A percentile compares a stretch with the other conserved stretches of the same genome.
Conservation (phyloP, 129 eudicot species). For the Apium graveolens region DNA sequence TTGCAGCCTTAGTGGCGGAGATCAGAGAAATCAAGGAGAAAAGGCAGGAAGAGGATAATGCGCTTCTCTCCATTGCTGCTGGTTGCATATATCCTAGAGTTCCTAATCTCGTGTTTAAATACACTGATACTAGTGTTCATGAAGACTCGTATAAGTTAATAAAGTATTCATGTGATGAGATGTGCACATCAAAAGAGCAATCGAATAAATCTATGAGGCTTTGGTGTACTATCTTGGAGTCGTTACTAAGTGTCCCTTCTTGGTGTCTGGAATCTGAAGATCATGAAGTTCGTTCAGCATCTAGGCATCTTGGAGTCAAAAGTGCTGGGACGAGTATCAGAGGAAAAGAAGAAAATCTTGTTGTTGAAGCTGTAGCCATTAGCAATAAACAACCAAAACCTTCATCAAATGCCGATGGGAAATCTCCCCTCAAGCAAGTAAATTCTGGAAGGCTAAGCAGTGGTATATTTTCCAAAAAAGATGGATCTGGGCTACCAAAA, state of each 20-base stretch:
- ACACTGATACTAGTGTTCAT: constrained; percentile 57
- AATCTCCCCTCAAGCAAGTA: constrained; percentile 27
- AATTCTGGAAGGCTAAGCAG: constrained; percentile 40
- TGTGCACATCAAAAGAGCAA: constrained; percentile 78
- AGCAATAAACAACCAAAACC: constrained; percentile 45
- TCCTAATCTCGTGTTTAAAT: constrained; percentile 58
- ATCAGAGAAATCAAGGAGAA: constrained; percentile 82
- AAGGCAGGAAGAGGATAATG: constrained; percentile 65
- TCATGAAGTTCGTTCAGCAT: constrained; percentile 34
- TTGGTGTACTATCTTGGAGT: constrained; percentile 89
- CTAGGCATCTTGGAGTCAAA: neutral
- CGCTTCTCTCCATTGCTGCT: constrained; percentile 71
- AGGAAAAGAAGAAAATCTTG: neutral
- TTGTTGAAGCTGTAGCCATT: constrained; percentile 28
- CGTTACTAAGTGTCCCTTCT: constrained; percentile 56
- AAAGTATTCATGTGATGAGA: constrained; percentile 79
- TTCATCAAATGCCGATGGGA: constrained; percentile 46
- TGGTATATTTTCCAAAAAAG: constrained; percentile 36
- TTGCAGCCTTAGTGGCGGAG: constrained; percentile 75
- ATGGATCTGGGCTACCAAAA: constrained; percentile 29
- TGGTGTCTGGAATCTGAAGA: constrained; percentile 28
- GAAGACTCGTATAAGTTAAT: constrained; percentile 69
- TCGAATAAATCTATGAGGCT: constrained; percentile 65
- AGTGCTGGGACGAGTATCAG: neutral
- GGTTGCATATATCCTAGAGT: constrained; percentile 58